Base-by-base conservation (phyloP, 1,139 yeast genomes). In the Pichia sp. region DNA sequence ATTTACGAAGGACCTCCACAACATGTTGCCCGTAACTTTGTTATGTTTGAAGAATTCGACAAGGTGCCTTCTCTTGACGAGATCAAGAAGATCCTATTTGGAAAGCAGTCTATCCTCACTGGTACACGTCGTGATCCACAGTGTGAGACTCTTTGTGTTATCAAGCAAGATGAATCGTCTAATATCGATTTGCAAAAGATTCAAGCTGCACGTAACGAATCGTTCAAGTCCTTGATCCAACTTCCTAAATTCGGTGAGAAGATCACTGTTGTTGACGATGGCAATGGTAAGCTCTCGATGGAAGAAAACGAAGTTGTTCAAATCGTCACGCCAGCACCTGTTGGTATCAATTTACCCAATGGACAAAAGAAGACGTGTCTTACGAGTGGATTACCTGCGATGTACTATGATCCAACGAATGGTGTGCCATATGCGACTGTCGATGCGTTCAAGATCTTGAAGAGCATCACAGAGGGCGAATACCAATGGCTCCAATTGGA, bases 401-500 rank as follows among this genome's bases (percentile, higher is more conserved):
- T 81, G 61, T 91, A 88, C 66, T 84, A 87, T 56, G 97, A 91
- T 68, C 97, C 97, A 0, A 76, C 80, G 38, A 81, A 85, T 34
- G 95, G 95, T 40, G 78, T 90, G 44, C 96, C 96, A 2, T 91
- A 91, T 66, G 77, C 85, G 46, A 84, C 85, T 51, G 88, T 88
- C 54, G 94, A 85, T 43, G 84, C 93, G 10, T 87, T 84, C 62
- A 83, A 77, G 55, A 72, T 83, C 34, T 75, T 90, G 55, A 83
- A 85, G 58, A 76, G 76, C 33, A 75, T 88, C 27, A 86, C 83
- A 55, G 80, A 75, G 44, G 88, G 89, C 3, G 72, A 69, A 42
- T 76, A 78, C 43, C 79, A 81, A 18, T 91, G 97, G 97, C 75
- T 76, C 55, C 82, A 83, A 38, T 67, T 73, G 40, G 77, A 75